Evolutionary conservation across 1,284 basidiomycete genomes (phyloP), one percentile per base, ranked within the genome.

Genomic region (Mixia osmundae): DNA sequence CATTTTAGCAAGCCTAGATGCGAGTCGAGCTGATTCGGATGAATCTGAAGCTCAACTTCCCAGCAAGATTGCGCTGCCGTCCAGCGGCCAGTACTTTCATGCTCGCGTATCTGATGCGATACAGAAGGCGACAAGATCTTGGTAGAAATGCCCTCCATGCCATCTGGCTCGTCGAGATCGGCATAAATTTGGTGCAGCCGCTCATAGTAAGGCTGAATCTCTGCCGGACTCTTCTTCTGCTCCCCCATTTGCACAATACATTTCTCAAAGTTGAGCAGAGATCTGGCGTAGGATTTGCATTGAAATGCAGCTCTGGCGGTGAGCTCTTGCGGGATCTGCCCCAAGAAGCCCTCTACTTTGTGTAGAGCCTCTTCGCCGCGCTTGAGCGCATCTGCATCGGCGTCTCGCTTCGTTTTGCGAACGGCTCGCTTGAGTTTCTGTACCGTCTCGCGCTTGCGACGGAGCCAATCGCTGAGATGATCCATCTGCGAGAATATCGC

Each of bases 1-100:
- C 91, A 97, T 35, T 79, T 71, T 42, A 95, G 59, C 14, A 99
- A 63, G 3, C 91, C 91, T 6, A 91, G 56, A 54, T 99, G 91
- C 42, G 76, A 74, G 21, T 76, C 69, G 6, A 91, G 63, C 45
- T 87, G 82, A 48, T 91, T 71, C 0, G 89, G 89, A 20, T 71
- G 69, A 45, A 80, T 72, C 53, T 95, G 89, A 16, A 99, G 61
- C 32, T 76, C 68, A n/a, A 97, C 76, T 58, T 99, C 91, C 91
- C 91, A 99, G 49, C 91, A 99, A 51, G 89, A 95, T 56, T 97
- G 91, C 4, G 91, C 91, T 3, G 85, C 77, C 1, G 91, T 97
- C 91, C 91, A 99, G 28, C 75, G 67, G 3, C 91, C 91, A 1
- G 80, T 94, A 47, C 77, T 91, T 56, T 99, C 91, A 51, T 99